Evolutionary conservation across 2,329 filamentous ascomycete species (phyloP).

Genomic region (Beauveria asiatica): DNA sequence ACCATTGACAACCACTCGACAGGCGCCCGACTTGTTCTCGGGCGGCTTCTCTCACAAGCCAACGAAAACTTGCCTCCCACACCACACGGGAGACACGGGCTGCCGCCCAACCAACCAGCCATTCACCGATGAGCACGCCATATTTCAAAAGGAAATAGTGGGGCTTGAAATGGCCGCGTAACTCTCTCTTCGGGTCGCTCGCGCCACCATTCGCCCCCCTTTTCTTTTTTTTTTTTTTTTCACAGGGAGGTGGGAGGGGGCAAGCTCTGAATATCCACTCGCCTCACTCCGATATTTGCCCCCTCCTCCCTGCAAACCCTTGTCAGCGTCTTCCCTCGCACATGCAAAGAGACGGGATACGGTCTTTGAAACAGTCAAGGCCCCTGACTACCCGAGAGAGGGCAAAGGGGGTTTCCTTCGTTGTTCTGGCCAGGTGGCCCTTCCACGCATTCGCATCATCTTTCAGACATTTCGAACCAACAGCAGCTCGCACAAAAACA

Average conservation of each 20-base stretch:
- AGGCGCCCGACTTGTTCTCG: not conserved
- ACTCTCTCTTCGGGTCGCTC: not conserved
- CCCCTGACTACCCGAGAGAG: not conserved
- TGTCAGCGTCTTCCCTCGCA: conserved; percentile 15
- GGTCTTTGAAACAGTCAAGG: conserved; percentile 15
- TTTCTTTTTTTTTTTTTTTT: not conserved
- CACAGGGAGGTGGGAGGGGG: not conserved
- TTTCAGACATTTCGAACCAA: not conserved
- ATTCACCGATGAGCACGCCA: not conserved
- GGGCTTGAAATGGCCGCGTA: conserved; percentile 10
- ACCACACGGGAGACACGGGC: not conserved
- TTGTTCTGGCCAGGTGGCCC: not conserved
- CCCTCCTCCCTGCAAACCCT: conserved; percentile 14
- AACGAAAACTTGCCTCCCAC: not conserved
- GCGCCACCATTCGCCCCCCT: conserved; percentile 7
- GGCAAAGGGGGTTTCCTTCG: not conserved
- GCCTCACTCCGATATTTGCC: conserved; percentile 19
- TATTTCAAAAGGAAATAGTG: conserved; percentile 8
- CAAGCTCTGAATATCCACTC: conserved; percentile 12
- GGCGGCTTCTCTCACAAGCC: not conserved
- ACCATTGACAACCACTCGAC: not conserved
- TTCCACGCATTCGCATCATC: not conserved
- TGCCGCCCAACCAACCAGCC: not conserved
- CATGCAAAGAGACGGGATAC: conserved; percentile 11
- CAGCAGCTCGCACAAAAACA: not conserved